phyloP scores from a whole-genome alignment of 148 eudicot genomes.

The Rhododendron kiyosumense region DNA sequence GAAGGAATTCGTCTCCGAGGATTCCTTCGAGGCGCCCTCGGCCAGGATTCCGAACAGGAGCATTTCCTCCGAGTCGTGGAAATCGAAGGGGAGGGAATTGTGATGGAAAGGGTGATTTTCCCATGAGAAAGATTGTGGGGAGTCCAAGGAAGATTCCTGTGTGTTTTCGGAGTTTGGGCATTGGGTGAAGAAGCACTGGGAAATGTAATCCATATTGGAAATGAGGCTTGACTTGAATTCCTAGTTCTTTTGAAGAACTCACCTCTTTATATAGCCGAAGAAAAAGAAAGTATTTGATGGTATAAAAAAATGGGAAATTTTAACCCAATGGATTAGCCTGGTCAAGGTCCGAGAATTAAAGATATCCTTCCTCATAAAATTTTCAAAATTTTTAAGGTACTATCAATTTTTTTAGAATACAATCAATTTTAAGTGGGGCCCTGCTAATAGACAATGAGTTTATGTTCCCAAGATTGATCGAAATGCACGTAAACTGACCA shows the following conservation, averaged over 20 bases:
- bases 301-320: too few relatives aligned
- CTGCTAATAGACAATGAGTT: too few relatives aligned
- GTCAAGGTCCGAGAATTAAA: too few relatives aligned
- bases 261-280: neutral
- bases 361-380: too few relatives aligned
- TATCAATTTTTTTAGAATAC: too few relatives aligned
- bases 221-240: neutral
- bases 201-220: slow-evolving; percentile 1
- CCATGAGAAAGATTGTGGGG: slow-evolving; percentile 2
- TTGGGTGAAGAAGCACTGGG: neutral
- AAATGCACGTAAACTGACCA: too few relatives aligned
- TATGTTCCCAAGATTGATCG: too few relatives aligned
- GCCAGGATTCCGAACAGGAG: slow-evolving; percentile 10
- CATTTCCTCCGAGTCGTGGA: slow-evolving; percentile 13
- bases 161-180: neutral
- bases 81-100: slow-evolving; percentile 13
- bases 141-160: slow-evolving; percentile 12
- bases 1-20: neutral
- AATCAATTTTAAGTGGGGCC: too few relatives aligned
- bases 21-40: neutral
- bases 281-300: neutral
- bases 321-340: too few relatives aligned
- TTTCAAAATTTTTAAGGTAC: too few relatives aligned
- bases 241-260: neutral
- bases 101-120: neutral